Conservation (phyloP, 495 filamentous ascomycete species). For the Penicillium egyptiacum region DNA sequence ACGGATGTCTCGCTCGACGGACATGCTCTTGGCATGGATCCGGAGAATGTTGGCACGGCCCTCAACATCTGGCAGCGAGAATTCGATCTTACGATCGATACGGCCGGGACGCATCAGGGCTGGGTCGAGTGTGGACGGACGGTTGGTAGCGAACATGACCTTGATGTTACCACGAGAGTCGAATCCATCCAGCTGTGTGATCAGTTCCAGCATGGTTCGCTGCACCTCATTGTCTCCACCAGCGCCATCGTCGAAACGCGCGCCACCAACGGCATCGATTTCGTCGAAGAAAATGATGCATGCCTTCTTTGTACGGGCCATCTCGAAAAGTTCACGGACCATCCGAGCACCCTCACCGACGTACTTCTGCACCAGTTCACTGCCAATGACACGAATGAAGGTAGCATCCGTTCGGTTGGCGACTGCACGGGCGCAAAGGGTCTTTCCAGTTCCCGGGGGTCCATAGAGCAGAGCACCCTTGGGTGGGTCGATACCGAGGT, state of each 20-base stretch:
- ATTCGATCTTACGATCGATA: constrained; percentile 99
- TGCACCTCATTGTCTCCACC: constrained; percentile 99
- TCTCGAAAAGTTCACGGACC: constrained; percentile 98
- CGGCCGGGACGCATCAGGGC: constrained; percentile 96
- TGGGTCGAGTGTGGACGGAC: constrained; percentile 92
- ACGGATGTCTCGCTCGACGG: constrained; percentile 95
- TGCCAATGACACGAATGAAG: constrained; percentile 97
- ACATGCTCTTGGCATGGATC: constrained; percentile 99
- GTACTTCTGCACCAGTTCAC: constrained; percentile 97
- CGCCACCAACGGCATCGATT: constrained; percentile 95
- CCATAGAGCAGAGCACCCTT: constrained; percentile 97
- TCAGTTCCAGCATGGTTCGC: constrained; percentile 97
- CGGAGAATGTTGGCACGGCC: constrained; percentile 95
- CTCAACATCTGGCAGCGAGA: constrained; percentile 93
- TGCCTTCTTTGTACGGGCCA: constrained; percentile 99
- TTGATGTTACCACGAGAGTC: constrained; percentile 98
- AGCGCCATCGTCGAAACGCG: constrained; percentile 97
- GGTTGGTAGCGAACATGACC: constrained; percentile 99
- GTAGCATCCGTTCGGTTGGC: constrained; percentile 97
- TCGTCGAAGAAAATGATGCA: constrained; percentile 99
- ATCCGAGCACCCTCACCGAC: constrained; percentile 97
- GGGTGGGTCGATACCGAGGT: constrained; percentile 95
- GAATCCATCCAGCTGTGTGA: constrained; percentile 97
- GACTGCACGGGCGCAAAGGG: constrained; percentile 93
- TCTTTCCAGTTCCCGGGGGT: constrained; percentile 96